Base-by-base conservation (phyloP, 768 basidiomycete genomes). In the Pleurotus platypus region DNA sequence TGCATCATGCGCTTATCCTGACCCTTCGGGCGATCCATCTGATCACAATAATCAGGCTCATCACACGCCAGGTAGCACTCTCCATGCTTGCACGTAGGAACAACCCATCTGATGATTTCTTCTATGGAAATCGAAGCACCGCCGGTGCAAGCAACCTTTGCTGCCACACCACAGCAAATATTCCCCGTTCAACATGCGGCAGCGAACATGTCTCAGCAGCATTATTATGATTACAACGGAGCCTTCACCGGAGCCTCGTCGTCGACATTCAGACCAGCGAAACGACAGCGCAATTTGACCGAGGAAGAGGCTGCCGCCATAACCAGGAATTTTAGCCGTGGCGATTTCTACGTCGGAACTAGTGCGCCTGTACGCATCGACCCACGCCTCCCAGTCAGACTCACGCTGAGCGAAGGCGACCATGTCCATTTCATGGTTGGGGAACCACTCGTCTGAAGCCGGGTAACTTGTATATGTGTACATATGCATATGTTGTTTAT, bases 291-390 rank as follows among this genome's bases (percentile, higher is more conserved):
- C 61, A 83, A 81, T 46, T 83, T 92, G 55, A 92, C 90, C 2
- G 90, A 92, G 62, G 89, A 92, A 60, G 90, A 92, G 68, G 81
- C 90, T 2, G 87, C 88, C 9, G 89, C 89, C 30, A 91, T 92
- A 72, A 89, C 89, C 1, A 82, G 89, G 68, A 90, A 89, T 64
- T 92, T 89, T 63, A 86, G 76, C 60, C 82, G 90, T 51, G 90
- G 90, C 3, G 89, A 92, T 67, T 92, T 92, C 68, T 92, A 84
- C 64, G 86, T 92, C 51, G 90, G 89, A 55, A 83, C 77, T 38
- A 90, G 86, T 62, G 90, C 89, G 1, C 90, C 90, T 7, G 87
- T 92, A 46, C 83, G 88, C 63, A 91, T 92, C 70, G 90, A 92
- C 66, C 88, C 89, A 18, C 83, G 89, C 54, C 71, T 92, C 43